These are phyloP conservation scores for Exophiala lecanii-corni DNA, from an alignment of 2,329 filamentous ascomycete species.

Conservation along the genomic window DNA sequence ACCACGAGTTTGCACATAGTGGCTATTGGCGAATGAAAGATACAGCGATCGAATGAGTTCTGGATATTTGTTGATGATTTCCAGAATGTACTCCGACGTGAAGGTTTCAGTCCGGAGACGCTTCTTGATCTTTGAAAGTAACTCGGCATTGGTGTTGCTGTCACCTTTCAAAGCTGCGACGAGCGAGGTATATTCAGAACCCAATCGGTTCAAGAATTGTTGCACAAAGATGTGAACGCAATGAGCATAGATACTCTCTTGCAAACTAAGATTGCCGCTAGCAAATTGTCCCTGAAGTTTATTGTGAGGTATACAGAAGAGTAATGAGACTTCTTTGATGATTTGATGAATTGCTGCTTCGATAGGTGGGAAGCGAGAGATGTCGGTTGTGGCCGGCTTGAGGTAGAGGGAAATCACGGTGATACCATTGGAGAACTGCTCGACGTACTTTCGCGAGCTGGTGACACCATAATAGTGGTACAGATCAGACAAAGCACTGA, in stretches of 20 bases:
- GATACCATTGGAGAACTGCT: conserved; percentile 98
- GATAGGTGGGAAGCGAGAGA: conserved; percentile 67
- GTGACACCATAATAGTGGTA: conserved; percentile 99
- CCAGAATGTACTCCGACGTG: conserved; percentile 94
- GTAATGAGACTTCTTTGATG: conserved; percentile 93
- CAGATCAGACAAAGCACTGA: conserved; percentile 89
- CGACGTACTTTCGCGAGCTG: conserved; percentile 92
- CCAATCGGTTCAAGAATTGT: conserved; percentile 94
- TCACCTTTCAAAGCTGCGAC: conserved; percentile 72
- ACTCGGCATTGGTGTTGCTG: conserved; percentile 79
- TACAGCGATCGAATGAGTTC: conserved; percentile 82
- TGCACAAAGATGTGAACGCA: conserved; percentile 97
- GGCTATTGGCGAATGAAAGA: conserved; percentile 82
- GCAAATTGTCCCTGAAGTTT: conserved; percentile 90
- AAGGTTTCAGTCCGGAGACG: conserved; percentile 94
- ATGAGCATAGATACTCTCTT: conserved; percentile 96
- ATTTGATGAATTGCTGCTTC: conserved; percentile 97
- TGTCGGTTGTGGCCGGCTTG: conserved; percentile 61
- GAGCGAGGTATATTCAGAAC: conserved; percentile 84
- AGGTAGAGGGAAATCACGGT: conserved; percentile 96
- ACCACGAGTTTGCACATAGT: conserved; percentile 66
- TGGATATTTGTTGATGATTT: conserved; percentile 91
- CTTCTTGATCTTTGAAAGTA: conserved; percentile 91
- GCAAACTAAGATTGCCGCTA: conserved; percentile 77
- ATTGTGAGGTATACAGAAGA: conserved; percentile 98